Conservation (phyloP, 1,139 yeast genomes). For the Sugiyamaella novakii region DNA sequence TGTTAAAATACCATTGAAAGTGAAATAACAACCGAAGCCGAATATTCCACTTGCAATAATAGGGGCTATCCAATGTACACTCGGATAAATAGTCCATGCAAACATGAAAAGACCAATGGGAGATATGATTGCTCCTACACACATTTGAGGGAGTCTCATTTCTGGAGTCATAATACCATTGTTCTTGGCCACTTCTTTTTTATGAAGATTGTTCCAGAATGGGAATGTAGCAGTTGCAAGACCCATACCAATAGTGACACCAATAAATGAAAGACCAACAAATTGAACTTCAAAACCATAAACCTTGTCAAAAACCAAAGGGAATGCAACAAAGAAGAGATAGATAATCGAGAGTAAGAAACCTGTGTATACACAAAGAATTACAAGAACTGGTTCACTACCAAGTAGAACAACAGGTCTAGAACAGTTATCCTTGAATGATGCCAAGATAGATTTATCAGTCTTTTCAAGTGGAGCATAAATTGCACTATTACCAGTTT, state of each 20-base stretch:
- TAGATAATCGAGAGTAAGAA: conserved; percentile 61
- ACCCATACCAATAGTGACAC: conserved; percentile 51
- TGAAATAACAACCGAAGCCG: conserved; percentile 58
- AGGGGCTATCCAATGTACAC: conserved; percentile 82
- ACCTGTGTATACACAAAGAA: conserved; percentile 64
- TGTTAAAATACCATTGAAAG: conserved; percentile 52
- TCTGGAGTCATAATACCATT: conserved; percentile 49
- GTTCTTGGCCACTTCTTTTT: conserved; percentile 23
- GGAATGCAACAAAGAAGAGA: conserved; percentile 64
- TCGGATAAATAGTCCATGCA: conserved; percentile 69
- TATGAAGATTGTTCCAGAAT: conserved; percentile 27
- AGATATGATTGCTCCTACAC: conserved; percentile 48
- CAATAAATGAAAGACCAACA: conserved; percentile 57
- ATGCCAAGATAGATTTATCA: conserved; percentile 36
- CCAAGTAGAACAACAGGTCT: conserved; percentile 58
- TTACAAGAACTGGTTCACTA: conserved; percentile 63
- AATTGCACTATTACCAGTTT: conserved; percentile 58
- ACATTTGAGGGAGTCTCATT: conserved; percentile 66
- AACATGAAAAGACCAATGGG: conserved; percentile 68
- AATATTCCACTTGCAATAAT: conserved; percentile 62
- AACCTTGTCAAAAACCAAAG: conserved; percentile 54
- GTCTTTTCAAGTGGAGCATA: conserved; percentile 53
- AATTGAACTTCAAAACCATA: conserved; percentile 47
- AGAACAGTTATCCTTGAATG: conserved; percentile 47
- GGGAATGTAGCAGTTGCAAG: conserved; percentile 32